phyloP scores from a whole-genome alignment of 768 basidiomycete genomes.

The Pisolithus marmoratus region DNA sequence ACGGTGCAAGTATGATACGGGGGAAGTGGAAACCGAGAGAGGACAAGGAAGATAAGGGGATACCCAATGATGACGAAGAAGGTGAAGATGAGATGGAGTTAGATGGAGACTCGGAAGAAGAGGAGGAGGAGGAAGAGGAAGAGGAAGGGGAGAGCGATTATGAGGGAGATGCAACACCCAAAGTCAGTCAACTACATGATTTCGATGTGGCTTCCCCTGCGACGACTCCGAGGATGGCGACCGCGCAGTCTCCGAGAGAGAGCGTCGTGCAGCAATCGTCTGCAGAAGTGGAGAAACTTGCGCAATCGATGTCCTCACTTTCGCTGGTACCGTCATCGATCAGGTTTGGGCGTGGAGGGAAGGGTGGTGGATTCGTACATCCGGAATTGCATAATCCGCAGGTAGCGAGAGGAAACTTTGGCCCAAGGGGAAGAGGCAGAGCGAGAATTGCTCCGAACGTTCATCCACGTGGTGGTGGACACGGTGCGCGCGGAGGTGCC shows the following conservation, averaged over 20 bases:
- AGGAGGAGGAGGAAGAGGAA: constrained; percentile 15
- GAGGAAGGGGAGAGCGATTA: constrained; percentile 20
- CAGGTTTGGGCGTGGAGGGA: constrained; percentile 70
- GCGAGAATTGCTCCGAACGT: constrained; percentile 21
- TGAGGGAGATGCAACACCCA: constrained; percentile 23
- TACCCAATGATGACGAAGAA: constrained; percentile 3
- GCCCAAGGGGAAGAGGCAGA: constrained; percentile 25
- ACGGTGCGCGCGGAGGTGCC: constrained; percentile 2
- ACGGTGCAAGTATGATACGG: constrained; percentile 75
- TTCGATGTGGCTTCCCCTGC: constrained; percentile 15
- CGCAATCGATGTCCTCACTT: constrained; percentile 41
- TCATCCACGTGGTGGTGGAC: constrained; percentile 9
- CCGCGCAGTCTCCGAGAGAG: constrained; percentile 13
- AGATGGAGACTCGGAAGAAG: constrained; percentile 9
- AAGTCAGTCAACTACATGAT: constrained; percentile 14
- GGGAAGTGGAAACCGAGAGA: constrained; percentile 60
- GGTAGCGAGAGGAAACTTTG: constrained; percentile 22
- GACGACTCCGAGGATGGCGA: constrained; percentile 12
- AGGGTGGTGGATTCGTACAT: constrained; percentile 44
- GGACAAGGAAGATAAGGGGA: constrained; percentile 10
- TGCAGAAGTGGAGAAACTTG: constrained; percentile 41
- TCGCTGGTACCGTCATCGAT: constrained; percentile 64
- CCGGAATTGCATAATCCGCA: constrained; percentile 28
- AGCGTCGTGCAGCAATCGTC: constrained; percentile 12
- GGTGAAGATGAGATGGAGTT: constrained; percentile 21